Conservation (phyloP, 2,329 filamentous ascomycete species). For the Colletotrichum caudatum region DNA sequence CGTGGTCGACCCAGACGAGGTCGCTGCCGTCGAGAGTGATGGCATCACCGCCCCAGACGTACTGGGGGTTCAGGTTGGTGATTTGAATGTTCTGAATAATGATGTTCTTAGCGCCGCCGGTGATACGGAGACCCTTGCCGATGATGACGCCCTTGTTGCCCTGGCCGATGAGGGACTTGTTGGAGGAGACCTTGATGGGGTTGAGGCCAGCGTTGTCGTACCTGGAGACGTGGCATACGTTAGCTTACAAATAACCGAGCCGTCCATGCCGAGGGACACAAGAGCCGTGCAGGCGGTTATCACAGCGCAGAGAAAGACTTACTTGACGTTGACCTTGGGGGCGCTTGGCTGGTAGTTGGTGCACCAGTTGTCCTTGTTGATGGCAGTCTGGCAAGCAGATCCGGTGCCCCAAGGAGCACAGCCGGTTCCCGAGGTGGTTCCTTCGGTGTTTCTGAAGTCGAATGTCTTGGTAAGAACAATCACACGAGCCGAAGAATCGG, state of each 20-base stretch:
- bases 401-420: constrained; percentile 50
- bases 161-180: constrained; percentile 69
- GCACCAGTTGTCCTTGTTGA: constrained; percentile 71
- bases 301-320: not conserved
- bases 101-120: constrained; percentile 62
- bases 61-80: constrained; percentile 67
- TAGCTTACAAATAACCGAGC: not conserved
- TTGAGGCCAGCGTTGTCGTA: constrained; percentile 65
- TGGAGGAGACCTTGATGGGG: constrained; percentile 65
- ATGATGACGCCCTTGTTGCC: constrained; percentile 66
- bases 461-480: constrained; percentile 70
- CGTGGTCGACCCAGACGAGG: constrained; percentile 64
- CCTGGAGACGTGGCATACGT: not conserved
- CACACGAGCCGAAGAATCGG: constrained; percentile 63
- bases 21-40: constrained; percentile 64
- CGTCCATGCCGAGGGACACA: not conserved
- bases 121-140: constrained; percentile 67
- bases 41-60: constrained; percentile 71
- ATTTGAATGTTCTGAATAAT: constrained; percentile 67
- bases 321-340: constrained; percentile 56
- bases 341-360: constrained; percentile 68
- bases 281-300: not conserved
- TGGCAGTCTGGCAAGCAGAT: constrained; percentile 67
- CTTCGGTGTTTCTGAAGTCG: constrained; percentile 58
- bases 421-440: constrained; percentile 9